Conservation (phyloP, 345 rosid species). For the Viola odorata region DNA sequence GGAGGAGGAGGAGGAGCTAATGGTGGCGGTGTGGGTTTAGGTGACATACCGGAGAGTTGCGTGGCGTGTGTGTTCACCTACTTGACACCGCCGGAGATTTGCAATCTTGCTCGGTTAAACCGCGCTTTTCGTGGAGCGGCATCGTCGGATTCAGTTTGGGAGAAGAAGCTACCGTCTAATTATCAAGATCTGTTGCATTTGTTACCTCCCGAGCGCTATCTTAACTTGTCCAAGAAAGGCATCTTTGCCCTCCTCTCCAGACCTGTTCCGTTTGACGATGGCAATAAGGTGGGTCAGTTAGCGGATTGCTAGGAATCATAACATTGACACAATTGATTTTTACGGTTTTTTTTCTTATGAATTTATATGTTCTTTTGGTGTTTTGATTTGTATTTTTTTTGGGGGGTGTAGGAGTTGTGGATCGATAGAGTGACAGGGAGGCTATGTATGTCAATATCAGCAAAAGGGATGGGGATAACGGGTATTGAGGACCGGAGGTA, state of each 20-base stretch:
- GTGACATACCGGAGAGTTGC: constrained; percentile 93
- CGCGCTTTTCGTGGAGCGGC: constrained; percentile 85
- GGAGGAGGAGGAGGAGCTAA: constrained; percentile 41
- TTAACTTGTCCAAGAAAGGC: constrained; percentile 59
- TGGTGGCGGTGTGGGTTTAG: constrained; percentile 54
- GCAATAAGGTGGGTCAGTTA: constrained; percentile 45
- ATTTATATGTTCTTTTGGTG: constrained; percentile 8
- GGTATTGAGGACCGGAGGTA: constrained; percentile 93
- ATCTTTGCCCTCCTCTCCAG: constrained; percentile 83
- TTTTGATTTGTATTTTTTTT: not conserved
- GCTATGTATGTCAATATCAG: constrained; percentile 79
- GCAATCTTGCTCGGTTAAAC: constrained; percentile 82
- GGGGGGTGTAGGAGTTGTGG: constrained; percentile 66
- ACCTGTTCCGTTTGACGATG: constrained; percentile 66
- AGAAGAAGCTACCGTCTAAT: constrained; percentile 67
- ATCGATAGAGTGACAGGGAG: constrained; percentile 85
- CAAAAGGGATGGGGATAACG: constrained; percentile 85
- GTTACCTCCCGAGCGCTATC: constrained; percentile 67
- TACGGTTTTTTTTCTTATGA: not conserved
- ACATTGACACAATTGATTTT: not conserved
- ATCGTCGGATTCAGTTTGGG: constrained; percentile 91
- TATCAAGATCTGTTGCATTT: constrained; percentile 80
- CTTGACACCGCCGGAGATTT: constrained; percentile 94
- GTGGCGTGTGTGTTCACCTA: constrained; percentile 79
- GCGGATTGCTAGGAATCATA: not conserved